These are phyloP conservation scores for Poa annua DNA, from an alignment of 176 grass and related monocot species.

Conservation along the genomic window DNA sequence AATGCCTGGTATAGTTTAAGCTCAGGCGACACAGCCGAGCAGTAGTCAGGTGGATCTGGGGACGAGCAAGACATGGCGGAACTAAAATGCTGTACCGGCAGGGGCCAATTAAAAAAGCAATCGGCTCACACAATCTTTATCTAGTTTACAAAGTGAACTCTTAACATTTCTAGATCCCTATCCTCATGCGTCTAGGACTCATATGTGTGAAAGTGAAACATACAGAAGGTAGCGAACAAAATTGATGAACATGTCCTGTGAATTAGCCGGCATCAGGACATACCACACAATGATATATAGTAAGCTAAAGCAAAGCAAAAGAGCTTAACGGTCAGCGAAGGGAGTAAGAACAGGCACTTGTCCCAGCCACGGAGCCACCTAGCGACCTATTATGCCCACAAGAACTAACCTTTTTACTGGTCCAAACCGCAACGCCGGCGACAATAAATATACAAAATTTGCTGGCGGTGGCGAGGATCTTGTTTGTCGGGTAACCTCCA, in stretches of 20 bases:
- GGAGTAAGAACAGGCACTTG: neutral
- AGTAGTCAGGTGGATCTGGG: slow-evolving; percentile 68
- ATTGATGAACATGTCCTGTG: neutral
- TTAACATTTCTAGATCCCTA: neutral
- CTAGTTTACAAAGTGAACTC: neutral
- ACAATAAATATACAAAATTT: neutral
- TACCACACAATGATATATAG: neutral
- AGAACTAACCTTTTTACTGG: neutral
- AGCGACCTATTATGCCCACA: slow-evolving; percentile 3
- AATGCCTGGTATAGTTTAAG: slow-evolving; percentile 94
- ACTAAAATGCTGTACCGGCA: slow-evolving; percentile 11
- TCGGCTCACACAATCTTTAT: neutral
- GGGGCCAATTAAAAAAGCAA: neutral
- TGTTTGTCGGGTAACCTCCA: neutral
- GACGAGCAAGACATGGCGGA: slow-evolving; percentile 80
- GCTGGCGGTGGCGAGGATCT: slow-evolving; percentile 13
- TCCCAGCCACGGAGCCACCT: neutral
- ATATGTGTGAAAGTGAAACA: too few relatives aligned
- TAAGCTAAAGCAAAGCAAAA: neutral
- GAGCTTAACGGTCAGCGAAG: neutral
- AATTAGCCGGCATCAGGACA: neutral
- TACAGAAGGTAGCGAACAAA: neutral
- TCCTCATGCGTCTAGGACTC: neutral
- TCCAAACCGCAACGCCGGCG: neutral
- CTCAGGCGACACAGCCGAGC: slow-evolving; percentile 74